Evolutionary conservation across 2,329 filamentous ascomycete species (phyloP), one percentile per base, ranked within the genome.

Genomic region (Penicillium paneum): DNA sequence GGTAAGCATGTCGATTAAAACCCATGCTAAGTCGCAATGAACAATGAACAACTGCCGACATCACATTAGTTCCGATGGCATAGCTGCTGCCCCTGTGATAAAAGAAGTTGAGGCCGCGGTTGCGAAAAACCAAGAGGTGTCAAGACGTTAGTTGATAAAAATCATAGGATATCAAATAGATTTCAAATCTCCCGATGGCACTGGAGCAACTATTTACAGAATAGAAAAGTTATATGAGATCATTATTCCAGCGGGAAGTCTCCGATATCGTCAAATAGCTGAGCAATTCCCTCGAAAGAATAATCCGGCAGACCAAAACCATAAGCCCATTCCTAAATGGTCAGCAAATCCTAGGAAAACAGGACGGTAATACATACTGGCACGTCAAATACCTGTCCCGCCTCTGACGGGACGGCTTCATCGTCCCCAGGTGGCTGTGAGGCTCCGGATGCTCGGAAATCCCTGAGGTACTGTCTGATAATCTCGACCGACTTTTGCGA

Each of bases 401-500:
- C 19, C 3, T 44, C 56, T 26, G 19, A 28, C 43, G 53, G 19
- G 56, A 56, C 2, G 49, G 21, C 10, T 35, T 36, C 39, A 19
- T 26, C 38, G 24, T 49, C 39, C 10, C 21, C 47, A 8, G 17
- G 21, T 28, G 40, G 21, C 31, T 55, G 56, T 11, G 60, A 58
- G 2, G 55, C 36, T 7, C 59, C 52, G 4, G 60, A 52, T 8
- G 57, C 58, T 47, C 60, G 55, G 46, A 69, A 70, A n/a, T 71
- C 67, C 29, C 61, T 51, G 10, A 72, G 55, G 36, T 71, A 70
- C 31, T 67, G 68, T 21, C 65, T 64, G 47, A 73, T 71, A 13
- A 73, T 70, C 34, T 71, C 70, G 3, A 70, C 71, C 3, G 72
- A 74, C 43, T 73, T 75, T 15, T 66, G 65, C 1, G 74, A 73